Conservation (phyloP, 1,139 yeast genomes). For the Hemisphaericaspora xylofermentans region DNA sequence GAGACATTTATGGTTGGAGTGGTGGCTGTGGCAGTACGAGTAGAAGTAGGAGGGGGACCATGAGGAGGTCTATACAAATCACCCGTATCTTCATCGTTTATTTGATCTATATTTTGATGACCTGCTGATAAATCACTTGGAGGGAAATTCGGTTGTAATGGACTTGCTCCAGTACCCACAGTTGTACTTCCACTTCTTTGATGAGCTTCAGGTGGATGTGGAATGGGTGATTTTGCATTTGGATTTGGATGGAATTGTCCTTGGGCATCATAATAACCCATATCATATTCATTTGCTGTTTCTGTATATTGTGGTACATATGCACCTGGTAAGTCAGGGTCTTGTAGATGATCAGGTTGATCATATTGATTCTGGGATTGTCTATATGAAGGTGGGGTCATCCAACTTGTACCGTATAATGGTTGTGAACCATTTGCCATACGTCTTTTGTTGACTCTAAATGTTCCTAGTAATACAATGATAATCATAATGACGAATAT, state of each 20-base stretch:
- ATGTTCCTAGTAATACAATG: conserved; percentile 49
- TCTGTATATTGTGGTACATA: conserved; percentile 70
- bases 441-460: conserved; percentile 62
- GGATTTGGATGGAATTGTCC: conserved; percentile 55
- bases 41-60: conserved; percentile 6
- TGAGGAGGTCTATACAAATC: conserved; percentile 9
- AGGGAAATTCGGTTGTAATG: conserved; percentile 8
- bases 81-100: conserved; percentile 9
- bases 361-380: conserved; percentile 68
- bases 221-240: conserved; percentile 22
- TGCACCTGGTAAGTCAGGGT: conserved; percentile 36
- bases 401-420: conserved; percentile 82
- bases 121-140: not conserved
- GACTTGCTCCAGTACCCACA: conserved; percentile 14
- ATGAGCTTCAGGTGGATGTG: conserved; percentile 23
- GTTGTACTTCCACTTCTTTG: conserved; percentile 15
- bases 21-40: not conserved
- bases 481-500: conserved; percentile 49
- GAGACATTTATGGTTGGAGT: too few relatives aligned
- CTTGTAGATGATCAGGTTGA: conserved; percentile 33
- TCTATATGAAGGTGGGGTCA: conserved; percentile 84
- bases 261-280: conserved; percentile 74
- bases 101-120: not conserved
- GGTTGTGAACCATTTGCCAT: conserved; percentile 65
- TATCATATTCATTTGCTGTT: conserved; percentile 64